Evolutionary conservation across 768 basidiomycete species (phyloP), one percentile per base, ranked within the genome.

Genomic region (Rhizopogon vesiculosus): DNA sequence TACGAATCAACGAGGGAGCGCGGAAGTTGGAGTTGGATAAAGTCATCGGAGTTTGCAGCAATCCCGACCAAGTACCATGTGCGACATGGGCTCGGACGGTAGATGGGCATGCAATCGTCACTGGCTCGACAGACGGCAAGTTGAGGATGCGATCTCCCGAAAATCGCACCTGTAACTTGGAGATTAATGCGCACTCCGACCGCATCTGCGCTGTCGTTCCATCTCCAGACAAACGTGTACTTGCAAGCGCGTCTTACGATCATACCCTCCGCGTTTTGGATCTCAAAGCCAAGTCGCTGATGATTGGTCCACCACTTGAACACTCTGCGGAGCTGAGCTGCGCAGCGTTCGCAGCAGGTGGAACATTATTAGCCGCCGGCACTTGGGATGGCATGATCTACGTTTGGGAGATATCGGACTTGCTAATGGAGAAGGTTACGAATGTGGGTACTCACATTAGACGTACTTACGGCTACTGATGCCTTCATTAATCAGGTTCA

Each of bases 221-320:
- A 19, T 22, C 2, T 12, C 62, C 59, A 15, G 51, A 63, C 55
- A 62, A 56, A 13, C 22, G 22, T 7, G 10, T 50, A 10, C 51
- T 65, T 39, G 58, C 56, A 22, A 64, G 56, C 25, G 53, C 53
- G 6, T 65, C 61, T 15, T 1, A n/a, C 16, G 60, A 64, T 39
- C 18, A 8, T 13, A 51, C 48, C 25, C 31, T 61, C 28, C 33
- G 48, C 10, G 16, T 61, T 13, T 61, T 60, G 55, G 46, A 61
- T 48, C 28, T 56, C 22, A 13, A 1, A 1, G 46, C 56, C 16
- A 41, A 60, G 9, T 43, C 13, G 13, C 29, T 4, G 4, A n/a
- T n/a, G n/a, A 55, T 60, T 10, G 59, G 45, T 33, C 40, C n/a
- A 22, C 59, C 60, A 15, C 29, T 60, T 12, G 7, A 5, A 15